A percentile compares a stretch with the other conserved stretches of the same genome.
Evolutionary conservation across 257 asterid species (phyloP).

Genomic region (Solanum ahanhuiri): DNA sequence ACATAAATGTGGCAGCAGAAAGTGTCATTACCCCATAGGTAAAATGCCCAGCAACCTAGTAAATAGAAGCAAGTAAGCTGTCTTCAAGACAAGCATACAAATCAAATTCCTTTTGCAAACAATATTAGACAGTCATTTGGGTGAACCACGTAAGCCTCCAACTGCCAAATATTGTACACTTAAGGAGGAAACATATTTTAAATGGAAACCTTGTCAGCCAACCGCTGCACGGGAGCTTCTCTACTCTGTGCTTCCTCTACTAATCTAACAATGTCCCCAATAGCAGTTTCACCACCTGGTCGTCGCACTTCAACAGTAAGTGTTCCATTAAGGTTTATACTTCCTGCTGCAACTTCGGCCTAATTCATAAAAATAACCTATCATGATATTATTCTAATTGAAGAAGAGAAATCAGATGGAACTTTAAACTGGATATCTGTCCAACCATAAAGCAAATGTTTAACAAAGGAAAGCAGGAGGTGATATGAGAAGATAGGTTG

Average conservation of each 20-base stretch:
- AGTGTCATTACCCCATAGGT: conserved; percentile 96
- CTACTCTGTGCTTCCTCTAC: conserved; percentile 98
- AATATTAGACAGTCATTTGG: background rate
- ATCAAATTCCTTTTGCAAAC: background rate
- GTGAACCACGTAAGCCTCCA: background rate
- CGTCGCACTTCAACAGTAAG: conserved; percentile 85
- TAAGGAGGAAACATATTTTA: background rate
- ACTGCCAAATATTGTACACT: background rate
- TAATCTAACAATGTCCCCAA: conserved; percentile 92
- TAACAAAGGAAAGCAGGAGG: background rate
- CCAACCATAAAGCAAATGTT: background rate
- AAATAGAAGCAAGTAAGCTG: conserved; percentile 3
- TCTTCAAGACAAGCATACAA: background rate
- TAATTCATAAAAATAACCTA: conserved; percentile 21
- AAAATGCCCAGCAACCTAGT: conserved; percentile 91
- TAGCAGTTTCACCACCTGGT: conserved; percentile 97
- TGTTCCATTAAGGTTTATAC: conserved; percentile 90
- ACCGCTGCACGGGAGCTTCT: conserved; percentile 96
- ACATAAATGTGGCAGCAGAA: conserved; percentile 92
- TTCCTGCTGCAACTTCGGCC: conserved; percentile 96
- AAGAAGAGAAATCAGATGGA: conserved; percentile 2
- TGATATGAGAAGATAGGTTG: conserved; percentile 4
- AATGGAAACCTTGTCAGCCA: conserved; percentile 84
- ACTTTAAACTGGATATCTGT: conserved; percentile 1
- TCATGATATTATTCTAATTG: conserved; percentile 6